Percentiles rank a stretch among this genome's conserved stretches.
Conservation (phyloP, 2,329 filamentous ascomycete genomes). For the Trichoderma guizhouense region DNA sequence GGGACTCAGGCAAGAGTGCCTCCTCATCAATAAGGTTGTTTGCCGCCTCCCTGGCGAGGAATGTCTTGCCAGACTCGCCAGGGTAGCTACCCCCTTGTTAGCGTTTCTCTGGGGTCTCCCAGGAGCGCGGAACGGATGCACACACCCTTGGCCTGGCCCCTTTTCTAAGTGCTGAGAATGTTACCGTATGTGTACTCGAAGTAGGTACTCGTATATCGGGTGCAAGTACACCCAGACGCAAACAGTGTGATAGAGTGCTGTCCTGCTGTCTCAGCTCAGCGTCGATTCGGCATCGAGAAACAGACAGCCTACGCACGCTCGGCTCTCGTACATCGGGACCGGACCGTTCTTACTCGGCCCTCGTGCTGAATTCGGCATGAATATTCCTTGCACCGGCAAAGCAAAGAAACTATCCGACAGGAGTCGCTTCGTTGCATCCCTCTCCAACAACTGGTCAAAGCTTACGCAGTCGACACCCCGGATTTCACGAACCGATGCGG, state of each 20-base stretch:
- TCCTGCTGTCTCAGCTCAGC: neutral
- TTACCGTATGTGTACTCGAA: neutral
- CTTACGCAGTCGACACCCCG: conserved; percentile 1
- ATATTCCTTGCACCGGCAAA: neutral
- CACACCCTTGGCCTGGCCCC: neutral
- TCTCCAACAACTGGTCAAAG: conserved; percentile 5
- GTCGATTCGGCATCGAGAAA: neutral
- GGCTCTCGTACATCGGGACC: neutral
- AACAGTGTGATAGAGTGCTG: neutral
- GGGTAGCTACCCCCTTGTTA: conserved; percentile 19
- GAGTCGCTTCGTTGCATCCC: neutral
- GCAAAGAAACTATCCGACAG: neutral
- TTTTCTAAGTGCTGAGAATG: neutral
- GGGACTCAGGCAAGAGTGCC: neutral
- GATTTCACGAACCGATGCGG: conserved; percentile 8
- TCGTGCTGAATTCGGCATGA: neutral
- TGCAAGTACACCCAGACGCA: neutral
- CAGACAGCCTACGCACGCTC: neutral
- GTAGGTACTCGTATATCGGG: neutral
- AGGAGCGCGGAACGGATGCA: conserved; percentile 17
- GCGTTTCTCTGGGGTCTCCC: conserved; percentile 10
- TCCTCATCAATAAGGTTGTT: conserved; percentile 17
- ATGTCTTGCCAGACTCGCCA: neutral
- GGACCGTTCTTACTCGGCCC: neutral
- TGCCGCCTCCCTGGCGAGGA: neutral